Percentiles rank a stretch among this genome's conserved stretches.
These are phyloP conservation scores for Diplodia seriata DNA, from an alignment of 2,329 filamentous ascomycete genomes.

Conservation along the genomic window DNA sequence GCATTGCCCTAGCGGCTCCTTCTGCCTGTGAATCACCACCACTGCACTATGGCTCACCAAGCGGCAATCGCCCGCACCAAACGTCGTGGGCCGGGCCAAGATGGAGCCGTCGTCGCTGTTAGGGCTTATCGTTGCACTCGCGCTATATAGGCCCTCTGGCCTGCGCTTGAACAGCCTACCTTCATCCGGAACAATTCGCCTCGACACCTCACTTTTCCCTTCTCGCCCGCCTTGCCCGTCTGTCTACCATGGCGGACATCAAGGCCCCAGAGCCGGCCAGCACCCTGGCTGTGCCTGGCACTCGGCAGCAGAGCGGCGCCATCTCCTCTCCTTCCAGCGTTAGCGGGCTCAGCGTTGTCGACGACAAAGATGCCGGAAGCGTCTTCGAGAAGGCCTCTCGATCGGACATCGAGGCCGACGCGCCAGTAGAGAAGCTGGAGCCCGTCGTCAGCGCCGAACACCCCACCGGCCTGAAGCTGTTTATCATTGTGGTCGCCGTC, in stretches of 20 bases:
- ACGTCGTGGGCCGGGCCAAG: not conserved
- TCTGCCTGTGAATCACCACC: constrained; percentile 9
- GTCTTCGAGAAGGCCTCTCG: constrained; percentile 13
- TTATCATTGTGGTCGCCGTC: constrained; percentile 41
- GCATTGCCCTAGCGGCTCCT: not conserved
- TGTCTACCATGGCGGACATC: constrained; percentile 15
- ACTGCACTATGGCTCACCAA: not conserved
- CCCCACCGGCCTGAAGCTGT: constrained; percentile 38
- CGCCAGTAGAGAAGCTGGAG: constrained; percentile 26
- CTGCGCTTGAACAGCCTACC: not conserved
- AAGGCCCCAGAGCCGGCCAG: constrained; percentile 12
- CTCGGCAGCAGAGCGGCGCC: constrained; percentile 1
- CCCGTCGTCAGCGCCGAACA: constrained; percentile 33
- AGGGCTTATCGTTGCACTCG: not conserved
- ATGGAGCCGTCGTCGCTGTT: not conserved
- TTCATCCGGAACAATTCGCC: not conserved
- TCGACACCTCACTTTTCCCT: not conserved
- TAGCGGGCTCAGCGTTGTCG: constrained; percentile 15
- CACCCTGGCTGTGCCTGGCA: constrained; percentile 19
- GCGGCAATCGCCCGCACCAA: not conserved
- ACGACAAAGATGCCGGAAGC: constrained; percentile 20
- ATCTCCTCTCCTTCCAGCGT: constrained; percentile 18
- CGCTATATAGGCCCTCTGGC: constrained; percentile 9
- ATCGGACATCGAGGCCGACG: constrained; percentile 23
- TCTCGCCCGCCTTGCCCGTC: not conserved